Evolutionary conservation across 345 rosid genomes (phyloP), one percentile per base, ranked within the genome.

Genomic region (Turnera subulata): DNA sequence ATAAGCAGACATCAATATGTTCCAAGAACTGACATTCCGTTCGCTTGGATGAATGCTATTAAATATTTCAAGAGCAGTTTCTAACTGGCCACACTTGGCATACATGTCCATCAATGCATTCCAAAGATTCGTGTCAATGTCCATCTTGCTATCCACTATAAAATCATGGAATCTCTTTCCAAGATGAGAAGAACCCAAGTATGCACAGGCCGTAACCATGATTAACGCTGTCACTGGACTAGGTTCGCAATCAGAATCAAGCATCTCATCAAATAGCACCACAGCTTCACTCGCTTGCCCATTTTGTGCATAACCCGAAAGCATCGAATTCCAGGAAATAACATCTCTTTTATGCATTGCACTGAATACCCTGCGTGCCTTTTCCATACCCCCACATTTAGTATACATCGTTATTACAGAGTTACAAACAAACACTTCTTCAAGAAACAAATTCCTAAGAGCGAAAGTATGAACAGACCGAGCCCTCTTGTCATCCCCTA

Each of bases 281-380:
- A 81, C 66, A 22, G 90, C 81, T 75, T 73, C 75, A 47, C 74
- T 73, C 6, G 83, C 79, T 57, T 60, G 79, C 38, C 83, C 85
- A 60, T 73, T 81, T 54, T 79, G 83, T 20, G 68, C 55, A 40
- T 79, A 84, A 16, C 83, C 77, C 0, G 83, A 75, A 63, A 81
- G 84, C 82, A 81, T 66, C 22, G 83, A 64, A 58, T 84, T 84
- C 87, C 86, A 82, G 6, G 83, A 70, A 55, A 79, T 72, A 6
- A 49, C 73, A 47, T 84, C 78, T 70, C 70, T 79, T 53, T 55
- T 46, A 12, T 57, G 55, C 75, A 84, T 77, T 59, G 15, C 63
- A 47, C 75, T 80, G 60, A 79, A 80, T 69, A 73, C 76, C 65
- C 67, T 44, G 18, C 76, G 74, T 16, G 87, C 82, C 59, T 59